Percentiles rank a stretch among this genome's conserved stretches.
Conservation (phyloP, 345 rosid genomes). For the Eucalyptus marginata region DNA sequence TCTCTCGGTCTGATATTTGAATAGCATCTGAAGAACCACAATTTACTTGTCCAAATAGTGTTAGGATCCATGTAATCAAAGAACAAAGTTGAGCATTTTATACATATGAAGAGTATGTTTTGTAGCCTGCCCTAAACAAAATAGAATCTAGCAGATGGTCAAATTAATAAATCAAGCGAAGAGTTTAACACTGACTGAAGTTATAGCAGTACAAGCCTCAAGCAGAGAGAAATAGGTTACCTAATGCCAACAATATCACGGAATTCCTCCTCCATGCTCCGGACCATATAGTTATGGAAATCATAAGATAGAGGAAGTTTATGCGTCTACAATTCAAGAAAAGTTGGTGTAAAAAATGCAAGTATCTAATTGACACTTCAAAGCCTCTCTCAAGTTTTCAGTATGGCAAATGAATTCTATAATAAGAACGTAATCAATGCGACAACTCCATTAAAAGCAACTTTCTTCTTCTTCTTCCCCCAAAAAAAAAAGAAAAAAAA, state of each 20-base stretch:
- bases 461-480: neutral
- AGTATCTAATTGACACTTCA: neutral
- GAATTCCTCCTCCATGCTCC: conserved; percentile 72
- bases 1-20: neutral
- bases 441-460: neutral
- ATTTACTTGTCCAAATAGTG: neutral
- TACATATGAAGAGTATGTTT: neutral
- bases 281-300: conserved; percentile 52
- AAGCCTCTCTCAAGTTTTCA: neutral
- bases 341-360: neutral
- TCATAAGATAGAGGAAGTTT: conserved; percentile 53
- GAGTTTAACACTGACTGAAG: neutral
- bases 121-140: neutral
- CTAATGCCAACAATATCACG: conserved; percentile 61
- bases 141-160: neutral
- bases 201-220: neutral
- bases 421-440: neutral
- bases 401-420: neutral
- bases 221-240: conserved; percentile 4
- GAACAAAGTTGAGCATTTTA: neutral
- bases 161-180: neutral
- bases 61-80: neutral
- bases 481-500: accelerated
- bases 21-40: neutral
- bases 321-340: conserved; percentile 25